Evolutionary conservation across 768 basidiomycete species (phyloP), one percentile per base, ranked within the genome.

Genomic region (Xerocomellus chrysenteron): DNA sequence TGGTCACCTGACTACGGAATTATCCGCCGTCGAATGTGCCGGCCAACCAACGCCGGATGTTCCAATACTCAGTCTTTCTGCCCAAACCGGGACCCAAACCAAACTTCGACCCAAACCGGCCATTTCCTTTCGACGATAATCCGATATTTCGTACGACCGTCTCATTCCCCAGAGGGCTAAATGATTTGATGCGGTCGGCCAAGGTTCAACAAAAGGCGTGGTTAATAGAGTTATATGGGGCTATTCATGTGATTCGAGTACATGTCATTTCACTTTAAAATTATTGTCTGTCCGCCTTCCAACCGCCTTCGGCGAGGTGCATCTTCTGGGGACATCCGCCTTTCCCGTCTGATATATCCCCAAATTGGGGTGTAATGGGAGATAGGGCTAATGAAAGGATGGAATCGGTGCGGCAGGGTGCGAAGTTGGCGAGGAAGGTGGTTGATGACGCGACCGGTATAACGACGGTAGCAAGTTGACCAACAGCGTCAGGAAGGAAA

Each of bases 381-480:
- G 76, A 71, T 81, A 84, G 63, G 80, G 78, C 44, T 78, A 69
- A 26, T 75, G 75, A 66, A 78, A 80, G 36, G 80, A 71, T 48
- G 75, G 55, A 58, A 65, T 65, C 56, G 70, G 80, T 55, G 71
- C 64, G 47, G 62, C 75, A 60, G 71, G 76, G 69, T 75, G 78
- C 75, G 68, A 71, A 67, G 59, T 54, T 46, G 68, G 55, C 73
- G 72, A 56, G 74, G 73, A 64, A 66, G 69, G 47, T 63, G 81
- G 78, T 36, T 82, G 80, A 67, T 82, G 81, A 64, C 83, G 81
- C 42, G 88, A 77, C 50, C 90, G 88, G 70, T 90, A 92, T 39
- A 92, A 78, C 36, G 87, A 87, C 52, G 91, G 77, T 50, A 92
- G 73, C n/a, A 87, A 75, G 73, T 92, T 92, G 73, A 92, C 81